Evolutionary conservation across 495 filamentous ascomycete genomes (phyloP), one percentile per base, ranked within the genome.

Genomic region (Penicillium canescens): DNA sequence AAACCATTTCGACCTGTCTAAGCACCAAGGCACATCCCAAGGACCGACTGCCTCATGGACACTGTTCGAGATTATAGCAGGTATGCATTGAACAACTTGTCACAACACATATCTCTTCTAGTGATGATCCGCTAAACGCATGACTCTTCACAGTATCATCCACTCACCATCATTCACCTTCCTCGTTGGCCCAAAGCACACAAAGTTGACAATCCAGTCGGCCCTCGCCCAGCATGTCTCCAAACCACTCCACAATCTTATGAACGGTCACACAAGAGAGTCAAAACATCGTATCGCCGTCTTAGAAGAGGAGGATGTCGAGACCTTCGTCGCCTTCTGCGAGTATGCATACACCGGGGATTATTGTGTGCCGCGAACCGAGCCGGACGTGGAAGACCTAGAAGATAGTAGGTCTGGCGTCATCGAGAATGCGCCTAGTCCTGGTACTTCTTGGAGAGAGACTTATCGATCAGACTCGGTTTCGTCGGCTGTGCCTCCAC

Each of bases 301-400:
- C 6, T 49, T 78, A 33, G 75, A 79, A 34, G 74, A 81, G 9
- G 72, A 78, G 23, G 72, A 77, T 50, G 72, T 74, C 13, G 69
- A 74, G 43, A 78, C 75, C 13, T 78, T 81, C 44, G 67, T 75
- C 26, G 72, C 74, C 3, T 76, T 78, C 46, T 74, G 68, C 56
- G 72, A 79, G 50, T 79, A 77, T 68, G 76, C 76, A 42, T 81
- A 81, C 47, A 74, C 71, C 1, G 76, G 78, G 9, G 69, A 79
- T 38, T 81, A 81, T 42, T 67, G 46, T 16, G 70, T 74, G 20
- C 74, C 69, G n/a, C 48, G 24, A 3, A 39, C 34, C 14, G 38
- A 50, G 24, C 53, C 44, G 34, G 55, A 46, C 20, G 41, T 26
- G 3, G 28, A 38, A 14, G 28, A 5, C 28, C 28, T 31, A 31